A percentile compares a stretch with the other conserved stretches of the same genome.
These are phyloP conservation scores for Ceratocystis eucalypticola DNA, from an alignment of 2,329 filamentous ascomycete species.

Conservation along the genomic window DNA sequence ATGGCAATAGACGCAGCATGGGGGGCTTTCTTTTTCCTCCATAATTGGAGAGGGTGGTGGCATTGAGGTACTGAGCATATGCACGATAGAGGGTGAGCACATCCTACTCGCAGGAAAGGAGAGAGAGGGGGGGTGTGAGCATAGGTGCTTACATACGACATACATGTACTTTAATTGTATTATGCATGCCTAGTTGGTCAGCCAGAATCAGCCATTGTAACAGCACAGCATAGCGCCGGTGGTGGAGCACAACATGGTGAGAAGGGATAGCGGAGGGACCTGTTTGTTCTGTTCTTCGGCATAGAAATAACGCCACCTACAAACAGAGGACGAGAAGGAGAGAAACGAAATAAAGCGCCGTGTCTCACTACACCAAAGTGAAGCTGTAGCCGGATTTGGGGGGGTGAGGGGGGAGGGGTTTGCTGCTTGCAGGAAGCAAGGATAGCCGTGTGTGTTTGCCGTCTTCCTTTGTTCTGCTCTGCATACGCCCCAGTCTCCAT, in stretches of 20 bases:
- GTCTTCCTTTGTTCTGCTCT: neutral
- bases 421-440: neutral
- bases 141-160: neutral
- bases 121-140: neutral
- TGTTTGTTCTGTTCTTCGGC: neutral
- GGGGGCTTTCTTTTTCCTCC: neutral
- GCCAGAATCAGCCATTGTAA: neutral
- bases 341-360: neutral
- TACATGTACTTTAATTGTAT: neutral
- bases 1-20: neutral
- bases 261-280: neutral
- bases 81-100: constrained; percentile 6
- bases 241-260: neutral
- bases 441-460: neutral
- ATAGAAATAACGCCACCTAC: neutral
- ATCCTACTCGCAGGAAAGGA: constrained; percentile 2
- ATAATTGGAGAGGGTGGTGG: neutral
- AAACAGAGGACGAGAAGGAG: neutral
- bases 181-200: neutral
- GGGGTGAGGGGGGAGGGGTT: neutral
- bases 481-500: neutral
- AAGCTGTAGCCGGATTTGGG: neutral
- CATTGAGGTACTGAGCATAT: neutral
- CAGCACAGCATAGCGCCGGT: neutral
- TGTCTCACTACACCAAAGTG: neutral